phyloP scores from a whole-genome alignment of 2,329 filamentous ascomycete genomes.

The Ophiostoma sp. region DNA sequence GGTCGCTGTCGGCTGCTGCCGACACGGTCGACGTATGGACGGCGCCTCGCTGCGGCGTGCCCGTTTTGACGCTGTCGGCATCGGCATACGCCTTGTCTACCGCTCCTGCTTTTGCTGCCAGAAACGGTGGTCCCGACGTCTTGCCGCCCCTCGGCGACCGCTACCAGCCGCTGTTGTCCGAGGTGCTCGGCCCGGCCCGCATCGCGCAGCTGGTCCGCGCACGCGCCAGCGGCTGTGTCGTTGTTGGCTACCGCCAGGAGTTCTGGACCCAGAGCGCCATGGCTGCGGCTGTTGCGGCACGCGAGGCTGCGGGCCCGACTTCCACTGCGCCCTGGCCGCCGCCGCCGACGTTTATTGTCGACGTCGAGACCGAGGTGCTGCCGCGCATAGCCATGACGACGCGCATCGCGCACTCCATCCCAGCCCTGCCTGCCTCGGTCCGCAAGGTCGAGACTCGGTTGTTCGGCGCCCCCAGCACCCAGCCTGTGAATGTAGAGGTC shows the following conservation, averaged over 20 bases:
- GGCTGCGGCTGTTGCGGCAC: not conserved
- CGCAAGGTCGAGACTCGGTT: conserved; percentile 13
- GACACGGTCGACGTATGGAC: conserved; percentile 1
- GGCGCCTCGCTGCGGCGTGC: conserved; percentile 27
- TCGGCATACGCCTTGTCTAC: conserved; percentile 37
- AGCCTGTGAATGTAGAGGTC: conserved; percentile 36
- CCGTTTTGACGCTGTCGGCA: conserved; percentile 37
- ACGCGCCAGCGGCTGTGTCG: conserved; percentile 37
- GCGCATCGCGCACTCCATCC: conserved; percentile 30
- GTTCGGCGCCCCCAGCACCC: conserved; percentile 22
- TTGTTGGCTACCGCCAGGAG: conserved; percentile 38
- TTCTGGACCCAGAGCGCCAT: conserved; percentile 28
- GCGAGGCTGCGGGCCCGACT: conserved; percentile 10
- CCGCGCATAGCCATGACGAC: conserved; percentile 36
- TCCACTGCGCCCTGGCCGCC: conserved; percentile 11
- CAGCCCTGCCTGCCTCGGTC: conserved; percentile 10
- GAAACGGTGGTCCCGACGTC: not conserved
- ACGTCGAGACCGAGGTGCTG: conserved; percentile 38
- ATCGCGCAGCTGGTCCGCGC: conserved; percentile 37
- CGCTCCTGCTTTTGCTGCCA: conserved; percentile 10
- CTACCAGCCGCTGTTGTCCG: conserved; percentile 38
- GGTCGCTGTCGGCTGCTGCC: not conserved
- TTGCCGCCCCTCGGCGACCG: conserved; percentile 35
- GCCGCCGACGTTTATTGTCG: conserved; percentile 31
- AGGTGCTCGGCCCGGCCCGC: conserved; percentile 35